Percentiles rank a stretch among this genome's conserved stretches.
Conservation (phyloP, 2,329 filamentous ascomycete genomes). For the Boeremia lycopersici region DNA sequence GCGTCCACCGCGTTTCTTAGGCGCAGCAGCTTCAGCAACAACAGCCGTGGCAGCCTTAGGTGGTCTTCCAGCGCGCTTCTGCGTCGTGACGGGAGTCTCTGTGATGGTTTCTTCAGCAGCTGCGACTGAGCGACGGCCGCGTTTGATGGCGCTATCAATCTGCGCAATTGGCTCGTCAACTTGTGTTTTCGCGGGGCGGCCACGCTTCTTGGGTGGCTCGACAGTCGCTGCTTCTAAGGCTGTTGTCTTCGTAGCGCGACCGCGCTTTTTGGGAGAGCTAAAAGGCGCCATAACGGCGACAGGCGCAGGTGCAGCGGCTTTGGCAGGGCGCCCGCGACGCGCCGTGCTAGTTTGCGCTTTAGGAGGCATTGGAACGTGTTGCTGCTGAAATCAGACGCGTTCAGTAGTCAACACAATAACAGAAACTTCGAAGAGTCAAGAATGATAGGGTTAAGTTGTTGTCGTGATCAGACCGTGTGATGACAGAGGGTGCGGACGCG, state of each 20-base stretch:
- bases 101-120: slow-evolving; percentile 6
- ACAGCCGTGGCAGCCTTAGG: slow-evolving; percentile 3
- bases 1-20: slow-evolving; percentile 27
- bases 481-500: too few relatives aligned
- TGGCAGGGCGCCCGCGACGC: slow-evolving; percentile 23
- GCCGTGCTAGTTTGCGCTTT: slow-evolving; percentile 16
- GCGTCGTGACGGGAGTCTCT: slow-evolving; percentile 8
- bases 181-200: slow-evolving; percentile 24
- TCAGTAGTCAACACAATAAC: too few relatives aligned
- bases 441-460: too few relatives aligned
- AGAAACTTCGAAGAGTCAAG: too few relatives aligned
- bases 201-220: slow-evolving; percentile 29
- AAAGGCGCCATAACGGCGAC: slow-evolving; percentile 6
- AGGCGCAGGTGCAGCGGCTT: slow-evolving; percentile 9
- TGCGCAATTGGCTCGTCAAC: slow-evolving; percentile 12
- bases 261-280: slow-evolving; percentile 20
- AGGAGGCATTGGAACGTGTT: slow-evolving; percentile 19
- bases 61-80: slow-evolving; percentile 18
- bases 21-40: slow-evolving; percentile 2
- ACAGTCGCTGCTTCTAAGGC: not conserved
- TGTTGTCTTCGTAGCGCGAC: slow-evolving; percentile 22
- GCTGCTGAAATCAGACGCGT: not conserved
- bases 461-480: too few relatives aligned
- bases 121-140: slow-evolving; percentile 20
- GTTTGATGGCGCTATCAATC: slow-evolving; percentile 17